phyloP scores from a whole-genome alignment of 257 asterid genomes.

The Solanum pimpinellifolium region DNA sequence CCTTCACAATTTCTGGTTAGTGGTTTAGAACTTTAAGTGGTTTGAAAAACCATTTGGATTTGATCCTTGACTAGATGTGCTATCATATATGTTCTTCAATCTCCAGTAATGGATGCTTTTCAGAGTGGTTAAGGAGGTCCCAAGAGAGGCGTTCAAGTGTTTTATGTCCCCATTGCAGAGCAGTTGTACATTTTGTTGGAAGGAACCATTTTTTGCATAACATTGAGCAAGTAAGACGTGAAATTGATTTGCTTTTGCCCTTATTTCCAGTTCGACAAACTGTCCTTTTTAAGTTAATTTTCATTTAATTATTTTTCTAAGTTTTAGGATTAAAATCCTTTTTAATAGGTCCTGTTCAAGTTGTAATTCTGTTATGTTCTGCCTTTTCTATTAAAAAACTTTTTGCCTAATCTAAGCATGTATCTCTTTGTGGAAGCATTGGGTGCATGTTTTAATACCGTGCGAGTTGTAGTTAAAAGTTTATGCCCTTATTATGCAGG shows the following conservation, averaged over 20 bases:
- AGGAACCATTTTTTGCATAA: conserved; percentile 83
- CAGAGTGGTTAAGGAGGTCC: conserved; percentile 95
- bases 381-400: neutral
- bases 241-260: neutral
- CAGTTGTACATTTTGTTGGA: conserved; percentile 84
- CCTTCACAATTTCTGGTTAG: conserved; percentile 93
- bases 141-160: conserved; percentile 55
- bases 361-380: neutral
- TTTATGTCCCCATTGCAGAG: conserved; percentile 93
- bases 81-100: conserved; percentile 4
- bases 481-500: conserved; percentile 34
- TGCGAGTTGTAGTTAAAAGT: neutral
- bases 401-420: neutral
- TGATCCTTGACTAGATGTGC: neutral
- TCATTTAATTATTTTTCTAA: neutral
- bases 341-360: neutral
- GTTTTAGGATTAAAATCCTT: neutral
- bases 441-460: neutral
- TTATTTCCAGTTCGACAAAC: neutral
- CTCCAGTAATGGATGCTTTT: conserved; percentile 93
- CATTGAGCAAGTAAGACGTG: conserved; percentile 68
- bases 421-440: neutral
- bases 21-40: conserved; percentile 2
- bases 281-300: neutral
- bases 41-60: neutral